A percentile compares a stretch with the other conserved stretches of the same genome.
Evolutionary conservation across 352 stramenopile genomes (phyloP).

Genomic region (Globisporangium polare): DNA sequence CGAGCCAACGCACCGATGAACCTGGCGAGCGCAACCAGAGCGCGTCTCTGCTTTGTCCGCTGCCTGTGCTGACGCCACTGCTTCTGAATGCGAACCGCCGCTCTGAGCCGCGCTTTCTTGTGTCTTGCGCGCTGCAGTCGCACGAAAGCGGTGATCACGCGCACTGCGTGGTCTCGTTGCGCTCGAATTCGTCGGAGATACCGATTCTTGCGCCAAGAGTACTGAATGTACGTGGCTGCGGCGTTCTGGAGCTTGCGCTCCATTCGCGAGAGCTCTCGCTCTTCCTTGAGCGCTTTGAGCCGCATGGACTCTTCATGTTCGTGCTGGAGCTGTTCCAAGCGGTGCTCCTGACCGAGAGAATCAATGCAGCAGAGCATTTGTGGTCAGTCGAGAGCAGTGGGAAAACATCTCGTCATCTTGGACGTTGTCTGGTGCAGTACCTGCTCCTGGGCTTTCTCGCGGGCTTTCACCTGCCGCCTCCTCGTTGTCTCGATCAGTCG

Average conservation of each 20-base stretch:
- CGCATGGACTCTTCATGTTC: constrained; percentile 41
- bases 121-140: constrained; percentile 14
- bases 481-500: constrained; percentile 55
- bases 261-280: constrained; percentile 55
- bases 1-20: constrained; percentile 20
- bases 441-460: constrained; percentile 50
- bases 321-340: constrained; percentile 40
- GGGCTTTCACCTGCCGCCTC: constrained; percentile 43
- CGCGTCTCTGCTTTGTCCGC: constrained; percentile 9
- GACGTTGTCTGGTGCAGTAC: constrained; percentile 15
- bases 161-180: constrained; percentile 20
- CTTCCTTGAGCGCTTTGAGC: constrained; percentile 31
- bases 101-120: constrained; percentile 14
- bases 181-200: constrained; percentile 10
- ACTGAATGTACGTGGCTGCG: constrained; percentile 66
- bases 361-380: background rate
- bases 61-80: constrained; percentile 19
- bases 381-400: background rate
- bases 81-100: constrained; percentile 34
- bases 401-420: background rate
- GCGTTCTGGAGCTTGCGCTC: constrained; percentile 55
- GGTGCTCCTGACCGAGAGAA: constrained; percentile 27
- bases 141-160: constrained; percentile 34
- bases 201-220: constrained; percentile 39
- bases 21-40: constrained; percentile 16